phyloP scores from a whole-genome alignment of 2,329 filamentous ascomycete species.

The Aspergillus felis region DNA sequence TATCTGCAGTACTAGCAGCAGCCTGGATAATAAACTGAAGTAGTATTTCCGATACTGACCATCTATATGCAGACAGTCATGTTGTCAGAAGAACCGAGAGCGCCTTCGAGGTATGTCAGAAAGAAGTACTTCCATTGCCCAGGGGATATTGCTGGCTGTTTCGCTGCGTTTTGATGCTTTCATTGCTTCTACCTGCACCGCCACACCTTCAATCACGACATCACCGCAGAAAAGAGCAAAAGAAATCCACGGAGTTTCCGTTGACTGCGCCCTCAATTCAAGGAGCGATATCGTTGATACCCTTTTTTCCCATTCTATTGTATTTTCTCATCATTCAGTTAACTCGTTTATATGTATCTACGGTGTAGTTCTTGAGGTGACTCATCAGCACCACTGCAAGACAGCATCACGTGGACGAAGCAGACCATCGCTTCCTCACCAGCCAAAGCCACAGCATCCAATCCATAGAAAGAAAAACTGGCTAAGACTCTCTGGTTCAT shows the following conservation, averaged over 20 bases:
- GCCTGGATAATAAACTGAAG: slow-evolving; percentile 5
- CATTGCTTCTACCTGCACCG: slow-evolving; percentile 16
- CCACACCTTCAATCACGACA: slow-evolving; percentile 13
- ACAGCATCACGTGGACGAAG: not conserved
- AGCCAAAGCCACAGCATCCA: not conserved
- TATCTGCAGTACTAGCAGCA: not conserved
- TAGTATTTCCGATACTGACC: slow-evolving; percentile 17
- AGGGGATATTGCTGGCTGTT: slow-evolving; percentile 16
- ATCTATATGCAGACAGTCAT: not conserved
- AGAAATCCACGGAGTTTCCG: too few relatives aligned
- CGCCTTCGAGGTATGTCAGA: not conserved
- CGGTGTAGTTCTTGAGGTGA: not conserved
- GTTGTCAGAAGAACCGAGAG: not conserved
- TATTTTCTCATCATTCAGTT: not conserved
- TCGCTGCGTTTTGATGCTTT: slow-evolving; percentile 12
- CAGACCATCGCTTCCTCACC: not conserved
- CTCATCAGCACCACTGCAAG: not conserved
- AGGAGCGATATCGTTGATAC: not conserved
- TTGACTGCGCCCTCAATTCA: not conserved
- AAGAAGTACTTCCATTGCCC: not conserved
- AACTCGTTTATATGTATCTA: not conserved
- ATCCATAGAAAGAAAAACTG: slow-evolving; percentile 6
- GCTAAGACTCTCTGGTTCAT: slow-evolving; percentile 19
- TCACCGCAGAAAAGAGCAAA: not conserved
- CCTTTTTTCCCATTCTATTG: not conserved